Evolutionary conservation across 2,329 filamentous ascomycete genomes (phyloP), one percentile per base, ranked within the genome.

Genomic region (Cytospora piceicola): DNA sequence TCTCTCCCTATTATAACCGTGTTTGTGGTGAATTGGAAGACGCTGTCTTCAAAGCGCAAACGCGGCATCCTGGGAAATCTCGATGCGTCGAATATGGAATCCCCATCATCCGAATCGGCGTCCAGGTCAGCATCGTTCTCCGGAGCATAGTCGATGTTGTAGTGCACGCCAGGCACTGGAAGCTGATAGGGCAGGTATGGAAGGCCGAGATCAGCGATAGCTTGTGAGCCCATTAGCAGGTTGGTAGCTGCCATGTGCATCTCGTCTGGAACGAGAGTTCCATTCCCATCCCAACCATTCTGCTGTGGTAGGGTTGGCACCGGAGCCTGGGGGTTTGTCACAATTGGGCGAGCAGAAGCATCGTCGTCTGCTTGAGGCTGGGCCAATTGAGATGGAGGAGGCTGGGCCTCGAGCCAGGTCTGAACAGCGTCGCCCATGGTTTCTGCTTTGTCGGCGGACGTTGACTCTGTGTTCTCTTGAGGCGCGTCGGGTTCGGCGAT

Each of bases 1-100:
- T 68, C 65, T 36, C 67, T 64, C 17, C 67, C 67, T 54, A 68
- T 68, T 39, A 68, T 57, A 24, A 67, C 56, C 7, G 65, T 62
- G 17, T 60, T 56, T 9, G 67, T 67, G 17, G 67, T 68, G 24
- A 68, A 62, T 46, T 34, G 54, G 27, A 67, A 61, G 12, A 58
- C 51, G 58, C 60, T 60, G 32, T 68, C 67, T 22, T 65, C 58
- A n/a, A 65, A 65, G 22, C 64, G 65, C 17, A 68, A 32, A 22
- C 61, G 61, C 22, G 61, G 53, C 53, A 57, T 39, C 4, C 53
- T 27, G 17, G 55, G 53, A 24, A 63, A 57, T 29, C n/a, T 14
- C 15, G 61, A 46, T 24, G 30, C 61, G 20, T 63, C 61, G 34
- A 63, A 20, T n/a, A 57, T 55, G 34, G 30, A 30, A 12, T 63